Percentiles rank a stretch among this genome's conserved stretches.
phyloP scores from a whole-genome alignment of 1,139 yeast species.

The Hansenula sp. region DNA sequence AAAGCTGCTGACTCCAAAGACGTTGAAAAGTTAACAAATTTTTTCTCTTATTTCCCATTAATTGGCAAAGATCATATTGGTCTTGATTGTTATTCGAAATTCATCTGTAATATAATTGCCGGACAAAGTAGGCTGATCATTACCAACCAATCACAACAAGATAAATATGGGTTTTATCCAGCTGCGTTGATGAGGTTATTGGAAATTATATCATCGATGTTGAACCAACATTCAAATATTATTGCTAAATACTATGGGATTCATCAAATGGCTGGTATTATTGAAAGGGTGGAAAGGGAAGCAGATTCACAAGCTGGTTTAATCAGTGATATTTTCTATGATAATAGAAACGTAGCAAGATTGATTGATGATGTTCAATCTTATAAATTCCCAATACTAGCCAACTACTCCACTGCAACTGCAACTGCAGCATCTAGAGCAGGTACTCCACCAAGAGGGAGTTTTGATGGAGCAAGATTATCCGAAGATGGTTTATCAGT shows the following conservation, averaged over 20 bases:
- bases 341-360: conserved; percentile 57
- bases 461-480: conserved; percentile 21
- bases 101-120: conserved; percentile 81
- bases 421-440: conserved; percentile 10
- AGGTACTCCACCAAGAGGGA: conserved; percentile 17
- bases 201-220: conserved; percentile 80
- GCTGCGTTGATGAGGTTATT: conserved; percentile 71
- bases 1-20: conserved; percentile 66
- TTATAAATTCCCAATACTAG: conserved; percentile 53
- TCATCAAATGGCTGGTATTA: conserved; percentile 60
- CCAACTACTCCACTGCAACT: conserved; percentile 18
- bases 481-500: conserved; percentile 36
- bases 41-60: conserved; percentile 84
- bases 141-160: conserved; percentile 32
- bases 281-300: conserved; percentile 75
- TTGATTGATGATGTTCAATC: conserved; percentile 51
- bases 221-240: conserved; percentile 81
- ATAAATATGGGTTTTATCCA: conserved; percentile 47
- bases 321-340: conserved; percentile 83
- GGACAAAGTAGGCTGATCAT: conserved; percentile 69
- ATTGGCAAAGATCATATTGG: conserved; percentile 74
- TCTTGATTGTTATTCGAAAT: conserved; percentile 73
- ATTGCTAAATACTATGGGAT: conserved; percentile 71
- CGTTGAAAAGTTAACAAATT: conserved; percentile 67
- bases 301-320: conserved; percentile 90